A percentile compares a stretch with the other conserved stretches of the same genome.
Evolutionary conservation across 2,329 filamentous ascomycete genomes (phyloP).

Genomic region (Zymoseptoria tritici): DNA sequence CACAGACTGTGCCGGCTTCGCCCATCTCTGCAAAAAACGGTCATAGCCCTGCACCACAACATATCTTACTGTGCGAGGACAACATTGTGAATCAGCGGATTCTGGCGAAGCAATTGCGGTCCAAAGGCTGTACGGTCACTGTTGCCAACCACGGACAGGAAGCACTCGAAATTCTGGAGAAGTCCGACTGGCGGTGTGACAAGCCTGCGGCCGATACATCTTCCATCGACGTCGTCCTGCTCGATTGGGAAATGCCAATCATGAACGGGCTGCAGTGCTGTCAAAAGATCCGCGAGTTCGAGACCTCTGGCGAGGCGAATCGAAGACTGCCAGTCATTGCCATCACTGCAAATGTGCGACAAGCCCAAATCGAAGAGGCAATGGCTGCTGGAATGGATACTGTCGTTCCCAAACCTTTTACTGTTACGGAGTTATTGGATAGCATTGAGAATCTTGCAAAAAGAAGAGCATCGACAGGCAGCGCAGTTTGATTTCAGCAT

Average conservation of each 20-base stretch:
- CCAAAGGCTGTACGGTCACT: conserved; percentile 17
- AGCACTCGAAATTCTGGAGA: conserved; percentile 16
- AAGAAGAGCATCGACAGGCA: neutral
- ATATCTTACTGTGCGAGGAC: neutral
- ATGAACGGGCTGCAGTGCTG: conserved; percentile 23
- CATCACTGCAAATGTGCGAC: conserved; percentile 20
- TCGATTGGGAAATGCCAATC: conserved; percentile 24
- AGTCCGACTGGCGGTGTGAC: conserved; percentile 7
- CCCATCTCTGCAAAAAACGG: too few species aligned
- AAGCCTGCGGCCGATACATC: neutral
- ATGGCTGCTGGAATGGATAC: conserved; percentile 17
- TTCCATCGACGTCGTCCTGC: conserved; percentile 17
- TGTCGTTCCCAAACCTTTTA: conserved; percentile 22
- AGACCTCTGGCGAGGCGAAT: conserved; percentile 8
- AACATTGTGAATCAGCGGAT: conserved; percentile 25
- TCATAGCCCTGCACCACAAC: neutral
- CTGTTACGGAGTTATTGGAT: conserved; percentile 16
- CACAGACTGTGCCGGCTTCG: neutral
- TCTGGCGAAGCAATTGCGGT: conserved; percentile 17
- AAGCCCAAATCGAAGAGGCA: conserved; percentile 13
- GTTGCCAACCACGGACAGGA: conserved; percentile 23
- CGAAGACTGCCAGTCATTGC: conserved; percentile 18
- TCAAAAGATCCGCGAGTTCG: conserved; percentile 15
- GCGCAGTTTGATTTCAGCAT: neutral
- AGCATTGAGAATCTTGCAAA: neutral